Conservation (phyloP, 257 asterid species). For the Primulina tabacum region DNA sequence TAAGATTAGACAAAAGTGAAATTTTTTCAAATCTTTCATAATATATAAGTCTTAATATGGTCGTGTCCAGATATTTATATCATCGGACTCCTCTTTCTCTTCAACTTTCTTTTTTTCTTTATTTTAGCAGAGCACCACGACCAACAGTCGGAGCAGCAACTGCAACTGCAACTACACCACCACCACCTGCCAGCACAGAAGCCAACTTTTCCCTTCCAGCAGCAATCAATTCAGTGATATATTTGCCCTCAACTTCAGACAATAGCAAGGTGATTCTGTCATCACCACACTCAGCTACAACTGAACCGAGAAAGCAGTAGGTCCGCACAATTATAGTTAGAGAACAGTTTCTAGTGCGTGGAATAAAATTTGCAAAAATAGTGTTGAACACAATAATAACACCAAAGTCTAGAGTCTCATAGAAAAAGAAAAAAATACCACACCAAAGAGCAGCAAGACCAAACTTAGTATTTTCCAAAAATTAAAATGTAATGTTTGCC, state of each 20-base stretch:
- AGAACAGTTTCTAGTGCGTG: background rate
- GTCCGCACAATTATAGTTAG: background rate
- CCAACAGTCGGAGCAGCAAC: slow-evolving; percentile 38
- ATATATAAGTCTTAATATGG: too few species aligned
- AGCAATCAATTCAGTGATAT: slow-evolving; percentile 46
- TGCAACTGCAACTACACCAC: slow-evolving; percentile 28
- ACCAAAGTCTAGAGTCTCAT: background rate
- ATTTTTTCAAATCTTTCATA: too few species aligned
- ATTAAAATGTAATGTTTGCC: too few species aligned
- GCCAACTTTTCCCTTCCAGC: slow-evolving; percentile 53
- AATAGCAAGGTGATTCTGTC: slow-evolving; percentile 37
- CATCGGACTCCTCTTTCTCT: slow-evolving; percentile 44
- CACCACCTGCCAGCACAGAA: slow-evolving; percentile 52
- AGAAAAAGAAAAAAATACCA: background rate
- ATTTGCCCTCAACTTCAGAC: slow-evolving; percentile 41
- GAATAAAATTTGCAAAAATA: background rate
- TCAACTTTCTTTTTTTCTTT: slow-evolving; percentile 49
- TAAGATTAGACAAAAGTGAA: too few species aligned
- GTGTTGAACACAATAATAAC: background rate
- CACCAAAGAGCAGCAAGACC: background rate
- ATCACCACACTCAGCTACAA: slow-evolving; percentile 47
- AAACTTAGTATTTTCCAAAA: background rate
- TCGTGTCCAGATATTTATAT: slow-evolving; percentile 3
- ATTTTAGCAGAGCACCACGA: slow-evolving; percentile 36
- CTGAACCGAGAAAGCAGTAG: slow-evolving; percentile 10